Conservation (phyloP, 225 moss, liverwort and hornwort species). For the Bryum argenteum region DNA sequence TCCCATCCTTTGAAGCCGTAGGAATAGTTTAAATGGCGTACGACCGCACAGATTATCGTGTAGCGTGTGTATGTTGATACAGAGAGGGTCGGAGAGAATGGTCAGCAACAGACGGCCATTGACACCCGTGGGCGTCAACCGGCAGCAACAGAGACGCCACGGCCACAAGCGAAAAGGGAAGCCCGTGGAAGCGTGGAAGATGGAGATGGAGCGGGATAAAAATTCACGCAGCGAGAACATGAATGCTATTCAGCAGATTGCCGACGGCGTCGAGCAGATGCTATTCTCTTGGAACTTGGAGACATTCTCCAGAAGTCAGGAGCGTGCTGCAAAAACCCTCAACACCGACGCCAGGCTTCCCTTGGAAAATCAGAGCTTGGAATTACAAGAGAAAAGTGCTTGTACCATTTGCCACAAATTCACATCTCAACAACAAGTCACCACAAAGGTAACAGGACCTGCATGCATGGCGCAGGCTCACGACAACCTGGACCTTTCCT, state of each 20-base stretch:
- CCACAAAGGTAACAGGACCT: slow-evolving; percentile 12
- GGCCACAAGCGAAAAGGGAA: slow-evolving; percentile 49
- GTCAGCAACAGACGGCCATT: slow-evolving; percentile 32
- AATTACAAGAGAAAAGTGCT: slow-evolving; percentile 16
- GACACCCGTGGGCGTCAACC: slow-evolving; percentile 20
- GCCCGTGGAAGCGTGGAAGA: slow-evolving; percentile 49
- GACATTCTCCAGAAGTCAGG: slow-evolving; percentile 33
- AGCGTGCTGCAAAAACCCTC: slow-evolving; percentile 39
- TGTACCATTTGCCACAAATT: slow-evolving; percentile 33
- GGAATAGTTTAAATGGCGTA: not conserved
- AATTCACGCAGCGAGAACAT: slow-evolving; percentile 15
- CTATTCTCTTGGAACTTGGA: slow-evolving; percentile 55
- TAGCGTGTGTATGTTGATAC: not conserved
- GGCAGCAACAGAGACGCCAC: slow-evolving; percentile 33
- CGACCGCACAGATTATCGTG: not conserved
- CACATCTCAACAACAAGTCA: slow-evolving; percentile 18
- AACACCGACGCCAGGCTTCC: slow-evolving; percentile 19
- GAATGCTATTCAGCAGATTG: slow-evolving; percentile 48
- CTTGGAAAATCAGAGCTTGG: not conserved
- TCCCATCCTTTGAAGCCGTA: not conserved
- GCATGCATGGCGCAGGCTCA: slow-evolving; percentile 9
- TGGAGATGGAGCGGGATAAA: slow-evolving; percentile 42
- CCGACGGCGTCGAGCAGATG: slow-evolving; percentile 53
- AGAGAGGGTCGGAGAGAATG: slow-evolving; percentile 24
- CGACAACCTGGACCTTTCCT: slow-evolving; percentile 19